These are phyloP conservation scores for Ceratobasidium sp. DNA, from an alignment of 1,284 basidiomycete genomes.

Conservation along the genomic window DNA sequence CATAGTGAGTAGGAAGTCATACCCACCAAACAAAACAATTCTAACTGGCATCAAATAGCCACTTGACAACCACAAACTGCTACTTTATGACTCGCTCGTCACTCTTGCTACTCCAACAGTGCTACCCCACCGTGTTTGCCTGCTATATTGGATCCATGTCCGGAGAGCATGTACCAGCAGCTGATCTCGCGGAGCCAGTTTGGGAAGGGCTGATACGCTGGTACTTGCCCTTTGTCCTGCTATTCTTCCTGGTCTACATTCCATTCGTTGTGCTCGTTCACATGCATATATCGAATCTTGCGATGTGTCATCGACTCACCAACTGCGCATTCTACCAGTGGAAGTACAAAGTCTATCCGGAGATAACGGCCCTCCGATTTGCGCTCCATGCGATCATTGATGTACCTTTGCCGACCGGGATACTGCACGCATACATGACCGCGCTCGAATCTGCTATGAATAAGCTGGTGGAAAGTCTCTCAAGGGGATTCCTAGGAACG, in stretches of 20 bases:
- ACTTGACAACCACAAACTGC: conserved; percentile 26
- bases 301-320: not conserved
- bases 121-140: conserved; percentile 14
- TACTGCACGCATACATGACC: conserved; percentile 34
- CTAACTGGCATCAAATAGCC: not conserved
- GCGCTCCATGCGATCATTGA: conserved; percentile 12
- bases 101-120: conserved; percentile 9
- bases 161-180: not conserved
- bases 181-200: conserved; percentile 25
- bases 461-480: conserved; percentile 1
- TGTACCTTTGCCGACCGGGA: conserved; percentile 22
- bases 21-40: not conserved
- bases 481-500: not conserved
- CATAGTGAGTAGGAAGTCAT: conserved; percentile 23
- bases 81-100: conserved; percentile 39
- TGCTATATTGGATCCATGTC: conserved; percentile 12
- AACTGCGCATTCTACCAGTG: not conserved
- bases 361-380: not conserved
- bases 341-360: not conserved
- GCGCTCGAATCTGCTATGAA: conserved; percentile 13
- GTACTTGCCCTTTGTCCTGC: conserved; percentile 23
- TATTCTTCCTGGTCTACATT: conserved; percentile 7
- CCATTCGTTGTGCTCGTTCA: not conserved
- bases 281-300: not conserved
- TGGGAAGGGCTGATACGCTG: conserved; percentile 25